phyloP scores from a whole-genome alignment of 1,284 basidiomycete species.

The Athelia psychrophila region DNA sequence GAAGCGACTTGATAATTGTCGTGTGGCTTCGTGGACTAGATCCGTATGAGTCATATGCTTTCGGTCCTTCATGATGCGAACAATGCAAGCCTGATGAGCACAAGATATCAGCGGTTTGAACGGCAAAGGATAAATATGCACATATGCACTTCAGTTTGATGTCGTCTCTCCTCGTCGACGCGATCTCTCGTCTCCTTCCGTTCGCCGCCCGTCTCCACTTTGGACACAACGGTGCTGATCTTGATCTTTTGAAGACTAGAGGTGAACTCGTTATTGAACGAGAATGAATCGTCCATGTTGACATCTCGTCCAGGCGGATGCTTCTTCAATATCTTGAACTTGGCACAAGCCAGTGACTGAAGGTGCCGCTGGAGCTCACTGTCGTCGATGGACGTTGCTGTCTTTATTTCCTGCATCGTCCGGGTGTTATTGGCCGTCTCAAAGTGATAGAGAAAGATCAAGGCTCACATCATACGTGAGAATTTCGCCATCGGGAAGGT shows the following conservation, averaged over 20 bases:
- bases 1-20: slow-evolving; percentile 84
- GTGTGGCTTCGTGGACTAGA: slow-evolving; percentile 88
- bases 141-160: slow-evolving; percentile 81
- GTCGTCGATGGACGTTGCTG: slow-evolving; percentile 75
- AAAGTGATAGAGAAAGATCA: slow-evolving; percentile 1
- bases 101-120: slow-evolving; percentile 5
- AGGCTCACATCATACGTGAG: slow-evolving; percentile 72
- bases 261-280: slow-evolving; percentile 85
- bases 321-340: slow-evolving; percentile 92
- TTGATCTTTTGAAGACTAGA: slow-evolving; percentile 89
- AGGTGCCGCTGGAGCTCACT: slow-evolving; percentile 86
- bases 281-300: slow-evolving; percentile 74
- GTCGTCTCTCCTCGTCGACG: slow-evolving; percentile 90
- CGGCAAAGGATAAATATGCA: slow-evolving; percentile 1
- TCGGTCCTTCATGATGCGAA: slow-evolving; percentile 96
- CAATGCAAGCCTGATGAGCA: slow-evolving; percentile 81
- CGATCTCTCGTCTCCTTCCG: slow-evolving; percentile 88
- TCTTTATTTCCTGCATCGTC: slow-evolving; percentile 56
- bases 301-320: slow-evolving; percentile 88
- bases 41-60: slow-evolving; percentile 91
- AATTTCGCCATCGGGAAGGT: slow-evolving; percentile 62
- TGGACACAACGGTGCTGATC: slow-evolving; percentile 87
- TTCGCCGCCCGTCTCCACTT: slow-evolving; percentile 85
- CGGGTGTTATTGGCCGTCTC: not conserved
- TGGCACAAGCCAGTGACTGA: slow-evolving; percentile 97